These are phyloP conservation scores for Adiantum capillusveneris DNA, from an alignment of 75 land plant genomes.

Conservation along the genomic window DNA sequence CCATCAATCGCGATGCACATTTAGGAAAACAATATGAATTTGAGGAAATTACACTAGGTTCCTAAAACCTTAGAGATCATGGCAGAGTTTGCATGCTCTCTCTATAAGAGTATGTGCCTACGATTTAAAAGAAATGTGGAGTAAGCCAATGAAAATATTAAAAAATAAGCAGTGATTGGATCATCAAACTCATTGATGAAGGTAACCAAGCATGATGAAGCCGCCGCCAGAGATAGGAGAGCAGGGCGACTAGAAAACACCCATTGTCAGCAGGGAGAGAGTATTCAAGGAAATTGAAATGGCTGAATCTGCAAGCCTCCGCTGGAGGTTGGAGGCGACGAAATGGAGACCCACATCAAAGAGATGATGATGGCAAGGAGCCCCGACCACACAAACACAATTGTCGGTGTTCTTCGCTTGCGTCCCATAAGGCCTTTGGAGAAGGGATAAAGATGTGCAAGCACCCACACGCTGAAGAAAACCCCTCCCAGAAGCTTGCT, in stretches of 20 bases:
- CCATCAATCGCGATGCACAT: too few species aligned
- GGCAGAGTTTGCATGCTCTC: too few species aligned
- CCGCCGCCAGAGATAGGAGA: not conserved
- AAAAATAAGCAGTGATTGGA: too few species aligned
- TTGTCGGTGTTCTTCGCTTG: conserved; percentile 72
- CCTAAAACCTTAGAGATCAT: too few species aligned
- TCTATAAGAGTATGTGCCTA: too few species aligned
- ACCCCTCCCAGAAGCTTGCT: conserved; percentile 89
- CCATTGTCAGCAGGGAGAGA: not conserved
- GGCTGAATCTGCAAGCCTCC: conserved; percentile 20
- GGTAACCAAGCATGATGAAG: too few species aligned
- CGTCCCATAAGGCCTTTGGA: conserved; percentile 92
- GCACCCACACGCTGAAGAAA: conserved; percentile 96
- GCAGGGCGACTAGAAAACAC: too few species aligned
- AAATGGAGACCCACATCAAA: conserved; percentile 65
- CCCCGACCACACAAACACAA: conserved; percentile 89
- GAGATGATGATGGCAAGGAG: conserved; percentile 70
- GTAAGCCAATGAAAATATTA: too few species aligned
- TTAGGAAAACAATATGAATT: too few species aligned
- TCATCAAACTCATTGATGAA: too few species aligned
- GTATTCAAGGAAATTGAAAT: conserved; percentile 55
- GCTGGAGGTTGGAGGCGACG: conserved; percentile 32
- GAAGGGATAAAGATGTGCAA: conserved; percentile 85
- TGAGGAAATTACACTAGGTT: too few species aligned
- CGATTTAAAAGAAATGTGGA: too few species aligned